Evolutionary conservation across 352 stramenopile genomes (phyloP).

Genomic region (Phytophthora hibernalis): DNA sequence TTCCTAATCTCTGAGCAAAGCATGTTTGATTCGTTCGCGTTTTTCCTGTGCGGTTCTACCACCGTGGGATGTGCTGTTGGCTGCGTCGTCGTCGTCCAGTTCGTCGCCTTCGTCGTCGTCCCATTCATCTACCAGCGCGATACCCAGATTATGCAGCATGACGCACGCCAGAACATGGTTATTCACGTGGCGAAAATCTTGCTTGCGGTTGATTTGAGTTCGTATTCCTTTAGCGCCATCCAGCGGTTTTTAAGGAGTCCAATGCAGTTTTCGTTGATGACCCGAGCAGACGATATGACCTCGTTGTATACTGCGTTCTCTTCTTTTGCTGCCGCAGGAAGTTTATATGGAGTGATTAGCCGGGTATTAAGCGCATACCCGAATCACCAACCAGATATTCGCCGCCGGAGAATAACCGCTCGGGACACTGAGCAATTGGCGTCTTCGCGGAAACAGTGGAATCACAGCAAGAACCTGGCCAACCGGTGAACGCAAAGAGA

Average conservation of each 20-base stretch:
- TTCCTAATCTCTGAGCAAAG: too few species aligned
- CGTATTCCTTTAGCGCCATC: not conserved
- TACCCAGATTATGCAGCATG: constrained; percentile 2
- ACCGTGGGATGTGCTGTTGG: not conserved
- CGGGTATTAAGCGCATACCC: not conserved
- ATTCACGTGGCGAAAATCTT: constrained; percentile 9
- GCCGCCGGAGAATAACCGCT: not conserved
- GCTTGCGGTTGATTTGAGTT: constrained; percentile 8
- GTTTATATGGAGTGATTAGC: constrained; percentile 5
- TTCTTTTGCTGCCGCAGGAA: not conserved
- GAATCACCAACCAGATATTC: constrained; percentile 8
- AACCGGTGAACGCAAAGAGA: constrained; percentile 2
- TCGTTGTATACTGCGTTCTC: constrained; percentile 6
- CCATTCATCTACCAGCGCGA: not conserved
- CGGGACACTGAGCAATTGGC: not conserved
- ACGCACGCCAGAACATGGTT: constrained; percentile 7
- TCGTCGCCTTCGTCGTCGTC: too few species aligned
- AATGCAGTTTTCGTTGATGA: constrained; percentile 20
- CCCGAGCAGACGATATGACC: not conserved
- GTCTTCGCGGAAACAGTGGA: not conserved
- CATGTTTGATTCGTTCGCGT: too few species aligned
- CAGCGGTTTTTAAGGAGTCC: constrained; percentile 13
- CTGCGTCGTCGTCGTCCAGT: not conserved
- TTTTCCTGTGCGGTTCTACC: too few species aligned
- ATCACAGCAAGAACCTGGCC: constrained; percentile 11